phyloP scores from a whole-genome alignment of 768 basidiomycete genomes.

The Favolaschia claudopus region DNA sequence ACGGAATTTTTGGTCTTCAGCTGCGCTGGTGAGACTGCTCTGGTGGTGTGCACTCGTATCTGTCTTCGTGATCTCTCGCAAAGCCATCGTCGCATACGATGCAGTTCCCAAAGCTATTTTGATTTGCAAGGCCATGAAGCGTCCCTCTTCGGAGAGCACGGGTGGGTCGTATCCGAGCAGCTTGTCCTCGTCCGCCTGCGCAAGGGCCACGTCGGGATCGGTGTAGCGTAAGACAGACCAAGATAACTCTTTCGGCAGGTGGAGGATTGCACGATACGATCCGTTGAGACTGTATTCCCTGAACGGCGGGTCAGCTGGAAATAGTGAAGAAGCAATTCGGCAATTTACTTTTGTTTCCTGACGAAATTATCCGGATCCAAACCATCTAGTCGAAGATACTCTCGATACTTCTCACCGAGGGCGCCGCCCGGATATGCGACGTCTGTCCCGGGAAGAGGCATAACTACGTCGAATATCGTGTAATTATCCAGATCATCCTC shows the following conservation, averaged over 20 bases:
- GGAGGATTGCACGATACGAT: conserved; percentile 92
- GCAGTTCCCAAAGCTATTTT: conserved; percentile 86
- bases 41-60: conserved; percentile 95
- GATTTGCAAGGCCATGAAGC: conserved; percentile 89
- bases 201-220: conserved; percentile 90
- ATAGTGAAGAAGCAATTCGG: neutral
- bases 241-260: conserved; percentile 80
- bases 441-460: conserved; percentile 96
- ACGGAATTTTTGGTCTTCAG: conserved; percentile 85
- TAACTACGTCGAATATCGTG: conserved; percentile 92
- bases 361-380: conserved; percentile 90
- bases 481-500: conserved; percentile 82
- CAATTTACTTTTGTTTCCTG: conserved; percentile 84
- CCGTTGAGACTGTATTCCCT: conserved; percentile 94
- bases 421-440: conserved; percentile 90
- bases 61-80: conserved; percentile 93
- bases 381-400: conserved; percentile 85
- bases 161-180: conserved; percentile 84
- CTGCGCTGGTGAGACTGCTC: conserved; percentile 74
- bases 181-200: conserved; percentile 95
- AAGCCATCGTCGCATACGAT: conserved; percentile 97
- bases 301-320: conserved; percentile 12
- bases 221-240: conserved; percentile 91
- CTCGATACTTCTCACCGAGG: conserved; percentile 86
- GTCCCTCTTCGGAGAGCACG: conserved; percentile 70